Conservation (phyloP, 495 filamentous ascomycete species). For the Thozetella sp. region DNA sequence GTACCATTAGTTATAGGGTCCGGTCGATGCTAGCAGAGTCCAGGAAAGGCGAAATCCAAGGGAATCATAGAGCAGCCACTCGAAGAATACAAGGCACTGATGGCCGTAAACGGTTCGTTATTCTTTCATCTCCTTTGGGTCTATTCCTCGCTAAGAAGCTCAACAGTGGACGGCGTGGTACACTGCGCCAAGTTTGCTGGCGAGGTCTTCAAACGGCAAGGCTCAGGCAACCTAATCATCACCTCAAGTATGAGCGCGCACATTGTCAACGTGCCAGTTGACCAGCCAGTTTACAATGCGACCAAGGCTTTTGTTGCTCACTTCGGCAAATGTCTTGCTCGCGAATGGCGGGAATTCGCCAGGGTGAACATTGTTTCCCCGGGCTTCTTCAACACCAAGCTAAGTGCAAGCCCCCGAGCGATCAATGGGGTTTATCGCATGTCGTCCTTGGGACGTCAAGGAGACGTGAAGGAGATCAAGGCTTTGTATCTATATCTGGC, state of each 20-base stretch:
- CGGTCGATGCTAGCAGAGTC: too few species aligned
- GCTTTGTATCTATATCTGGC: slow-evolving; percentile 79
- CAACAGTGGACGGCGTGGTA: slow-evolving; percentile 61
- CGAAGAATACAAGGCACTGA: too few species aligned
- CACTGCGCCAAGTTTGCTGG: slow-evolving; percentile 63
- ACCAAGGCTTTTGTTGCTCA: slow-evolving; percentile 66
- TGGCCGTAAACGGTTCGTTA: too few species aligned
- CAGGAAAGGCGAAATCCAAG: too few species aligned
- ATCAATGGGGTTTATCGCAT: slow-evolving; percentile 75
- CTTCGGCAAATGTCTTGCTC: slow-evolving; percentile 59
- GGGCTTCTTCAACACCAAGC: slow-evolving; percentile 79
- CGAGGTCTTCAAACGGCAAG: slow-evolving; percentile 57
- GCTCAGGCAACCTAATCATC: slow-evolving; percentile 53
- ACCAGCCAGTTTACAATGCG: slow-evolving; percentile 79
- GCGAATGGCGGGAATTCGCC: slow-evolving; percentile 80
- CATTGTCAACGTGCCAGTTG: slow-evolving; percentile 78
- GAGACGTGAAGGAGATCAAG: slow-evolving; percentile 81
- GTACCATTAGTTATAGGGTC: too few species aligned
- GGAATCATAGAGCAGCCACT: too few species aligned
- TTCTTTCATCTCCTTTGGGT: slow-evolving; percentile 20
- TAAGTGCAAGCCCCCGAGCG: slow-evolving; percentile 68
- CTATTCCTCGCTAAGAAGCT: neutral
- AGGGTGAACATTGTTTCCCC: slow-evolving; percentile 75
- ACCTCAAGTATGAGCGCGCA: slow-evolving; percentile 69
- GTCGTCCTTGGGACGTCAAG: slow-evolving; percentile 77